These are phyloP conservation scores for Teratosphaeriaceae sp. DNA, from an alignment of 2,329 filamentous ascomycete genomes.

Conservation along the genomic window DNA sequence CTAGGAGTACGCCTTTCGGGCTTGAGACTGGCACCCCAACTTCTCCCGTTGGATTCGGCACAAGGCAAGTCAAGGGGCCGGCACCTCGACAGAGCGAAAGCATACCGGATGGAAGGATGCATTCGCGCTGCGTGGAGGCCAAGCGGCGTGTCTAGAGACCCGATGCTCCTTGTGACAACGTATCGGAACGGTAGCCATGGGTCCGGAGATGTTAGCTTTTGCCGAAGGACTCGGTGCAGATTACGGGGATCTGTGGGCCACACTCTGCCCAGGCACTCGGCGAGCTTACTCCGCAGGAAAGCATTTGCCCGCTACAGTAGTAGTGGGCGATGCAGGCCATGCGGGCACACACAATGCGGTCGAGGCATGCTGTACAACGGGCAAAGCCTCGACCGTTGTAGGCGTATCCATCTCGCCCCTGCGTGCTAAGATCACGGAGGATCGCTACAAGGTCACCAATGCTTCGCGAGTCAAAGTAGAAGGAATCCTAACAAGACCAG, in stretches of 20 bases:
- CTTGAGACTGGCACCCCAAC: constrained; percentile 30
- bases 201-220: constrained; percentile 55
- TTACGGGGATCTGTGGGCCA: constrained; percentile 64
- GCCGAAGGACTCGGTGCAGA: constrained; percentile 57
- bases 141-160: constrained; percentile 55
- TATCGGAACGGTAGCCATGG: constrained; percentile 52
- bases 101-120: constrained; percentile 54
- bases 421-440: neutral
- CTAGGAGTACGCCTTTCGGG: constrained; percentile 22
- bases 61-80: constrained; percentile 26
- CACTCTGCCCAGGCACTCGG: constrained; percentile 46
- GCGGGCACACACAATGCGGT: constrained; percentile 47
- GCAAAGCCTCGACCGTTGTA: constrained; percentile 44
- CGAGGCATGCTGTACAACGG: constrained; percentile 25
- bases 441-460: constrained; percentile 37
- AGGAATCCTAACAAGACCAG: too few relatives aligned
- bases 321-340: constrained; percentile 41
- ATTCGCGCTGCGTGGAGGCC: constrained; percentile 57
- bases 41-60: constrained; percentile 44
- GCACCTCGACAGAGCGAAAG: constrained; percentile 40
- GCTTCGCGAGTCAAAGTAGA: too few relatives aligned
- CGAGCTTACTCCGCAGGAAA: constrained; percentile 40
- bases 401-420: neutral
- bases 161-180: constrained; percentile 62
- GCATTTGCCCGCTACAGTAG: constrained; percentile 32